Base-by-base conservation (phyloP, 2,329 filamentous ascomycete species). In the Setomelanomma holmii region DNA sequence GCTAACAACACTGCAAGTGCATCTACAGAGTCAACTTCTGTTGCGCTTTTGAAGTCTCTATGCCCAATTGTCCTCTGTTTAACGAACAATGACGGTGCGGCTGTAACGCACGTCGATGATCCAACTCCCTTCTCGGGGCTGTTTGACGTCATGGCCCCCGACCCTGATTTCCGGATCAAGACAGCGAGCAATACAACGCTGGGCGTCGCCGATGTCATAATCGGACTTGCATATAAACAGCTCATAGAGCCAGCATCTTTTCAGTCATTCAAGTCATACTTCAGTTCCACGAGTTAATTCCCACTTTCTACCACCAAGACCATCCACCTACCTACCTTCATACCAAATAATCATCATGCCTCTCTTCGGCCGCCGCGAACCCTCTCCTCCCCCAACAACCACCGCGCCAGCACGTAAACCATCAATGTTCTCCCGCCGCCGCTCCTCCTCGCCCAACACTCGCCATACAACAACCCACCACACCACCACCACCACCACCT, bases 351-450 rank as follows among this genome's bases (percentile, higher is more conserved):
- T 20, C 39, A 66, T 30, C 21, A 75, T 75, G 72, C 71, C 72
- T 60, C 64, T 75, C 56, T 75, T 75, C 60, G 61, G 65, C 56
- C 66, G 59, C 49, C 68, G 61, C 61, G 57, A 61, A 8, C 56
- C 63, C 4, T 55, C 66, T 6, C 61, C 67, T 2, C 60, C 68
- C 19, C 61, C 60, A 1, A 52, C 64, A 2, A 51, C 65, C 11
- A 61, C 34, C 49, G 62, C 42, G 56, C 69, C 49, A 63, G 46
- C 64, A 4, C 64, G 64, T 24, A 67, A 62, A 38, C 57, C 63
- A 20, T 63, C 64, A 27, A 50, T 79, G 45, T 78, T 78, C 61
- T 67, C 65, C 6, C 70, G 72, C 24, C 72, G 71, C 6, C 72
- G 74, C 45, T 74, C 73, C 12, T 65, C 66, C 6, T 73, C 72